Base-by-base conservation (phyloP, 192 early-diverging fungal genomes). In the Powellomyces hirtus region DNA sequence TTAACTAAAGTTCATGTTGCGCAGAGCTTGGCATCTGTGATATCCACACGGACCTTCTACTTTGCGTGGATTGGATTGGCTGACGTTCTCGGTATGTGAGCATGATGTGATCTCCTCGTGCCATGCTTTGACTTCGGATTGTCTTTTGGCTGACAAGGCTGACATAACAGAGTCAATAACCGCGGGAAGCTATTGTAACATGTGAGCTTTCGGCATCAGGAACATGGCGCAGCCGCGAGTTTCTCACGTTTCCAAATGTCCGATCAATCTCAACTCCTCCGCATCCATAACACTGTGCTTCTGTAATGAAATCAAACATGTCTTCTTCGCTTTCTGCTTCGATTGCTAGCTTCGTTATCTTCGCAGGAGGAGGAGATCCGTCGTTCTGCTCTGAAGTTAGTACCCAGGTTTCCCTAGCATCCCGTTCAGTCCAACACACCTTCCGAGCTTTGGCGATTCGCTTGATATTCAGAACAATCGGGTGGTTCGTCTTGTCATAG, bases 301-400 rank as follows among this genome's bases (percentile, higher is more conserved):
- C 73, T 0, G 90, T 93, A 50, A 84, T 59, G 61, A 79, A 87
- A 58, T 97, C 91, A 72, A 92, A 96, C 46, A 80, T 73, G 31
- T 89, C 84, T 20, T 85, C 76, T 11, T 93, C 89, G 29, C 70
- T 68, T 59, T 96, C 92, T 38, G 84, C 90, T 0, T 82, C 78
- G 56, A 99, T 94, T 31, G 89, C 93, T 38, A 99, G 87, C 74
- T 94, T 96, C 26, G 91, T 94, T n/a, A 97, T 91, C 76, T 98
- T 98, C 59, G 82, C 82, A 50, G 92, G 90, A 11, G 86, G 87
- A n/a, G 85, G 86, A 60, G 81, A 78, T 11, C 77, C 76, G 40
- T 76, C 87, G 24, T 78, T 74, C 73, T 71, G 58, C 35, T 3
- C 35, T 0, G 10, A 22, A 22, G 20, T 37, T 22, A 53, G 50